Evolutionary conservation across 2,329 filamentous ascomycete genomes (phyloP).

Genomic region (Aspergillus fructus): DNA sequence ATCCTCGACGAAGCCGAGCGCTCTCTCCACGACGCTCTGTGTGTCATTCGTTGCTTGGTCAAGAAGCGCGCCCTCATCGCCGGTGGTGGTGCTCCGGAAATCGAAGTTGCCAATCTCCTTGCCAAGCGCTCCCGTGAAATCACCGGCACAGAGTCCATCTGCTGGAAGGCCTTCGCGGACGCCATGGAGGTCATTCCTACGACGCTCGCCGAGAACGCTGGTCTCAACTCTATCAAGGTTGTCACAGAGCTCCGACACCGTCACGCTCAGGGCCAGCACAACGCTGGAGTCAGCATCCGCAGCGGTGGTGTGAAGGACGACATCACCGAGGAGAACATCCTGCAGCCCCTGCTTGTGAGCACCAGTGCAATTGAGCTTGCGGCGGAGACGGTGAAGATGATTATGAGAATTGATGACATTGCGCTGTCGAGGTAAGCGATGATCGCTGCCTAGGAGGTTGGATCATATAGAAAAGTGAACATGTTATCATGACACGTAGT

Average conservation of each 20-base stretch:
- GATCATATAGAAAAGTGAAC: conserved; percentile 18
- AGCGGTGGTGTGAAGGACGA: conserved; percentile 95
- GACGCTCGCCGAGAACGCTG: conserved; percentile 94
- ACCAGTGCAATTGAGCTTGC: conserved; percentile 97
- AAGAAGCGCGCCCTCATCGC: conserved; percentile 99
- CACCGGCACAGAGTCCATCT: conserved; percentile 91
- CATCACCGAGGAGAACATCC: conserved; percentile 93
- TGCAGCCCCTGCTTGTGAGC: conserved; percentile 93
- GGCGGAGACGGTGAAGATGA: conserved; percentile 98
- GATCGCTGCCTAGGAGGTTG: conserved; percentile 3
- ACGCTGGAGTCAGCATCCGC: conserved; percentile 97
- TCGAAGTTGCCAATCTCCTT: conserved; percentile 88
- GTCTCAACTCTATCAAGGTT: conserved; percentile 97
- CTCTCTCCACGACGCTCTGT: conserved; percentile 93
- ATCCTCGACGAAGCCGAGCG: conserved; percentile 98
- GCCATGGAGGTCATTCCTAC: conserved; percentile 97
- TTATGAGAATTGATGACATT: conserved; percentile 68
- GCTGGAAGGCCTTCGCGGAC: conserved; percentile 98
- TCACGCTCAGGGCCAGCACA: conserved; percentile 92
- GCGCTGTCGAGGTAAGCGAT: conserved; percentile 50
- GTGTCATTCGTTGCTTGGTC: conserved; percentile 93
- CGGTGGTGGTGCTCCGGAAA: conserved; percentile 92
- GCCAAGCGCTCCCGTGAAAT: conserved; percentile 78
- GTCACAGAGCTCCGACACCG: conserved; percentile 93
- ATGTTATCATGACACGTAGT: conserved; percentile 23